These are phyloP conservation scores for Psilocybe azurescens DNA, from an alignment of 768 basidiomycete species.

Conservation along the genomic window DNA sequence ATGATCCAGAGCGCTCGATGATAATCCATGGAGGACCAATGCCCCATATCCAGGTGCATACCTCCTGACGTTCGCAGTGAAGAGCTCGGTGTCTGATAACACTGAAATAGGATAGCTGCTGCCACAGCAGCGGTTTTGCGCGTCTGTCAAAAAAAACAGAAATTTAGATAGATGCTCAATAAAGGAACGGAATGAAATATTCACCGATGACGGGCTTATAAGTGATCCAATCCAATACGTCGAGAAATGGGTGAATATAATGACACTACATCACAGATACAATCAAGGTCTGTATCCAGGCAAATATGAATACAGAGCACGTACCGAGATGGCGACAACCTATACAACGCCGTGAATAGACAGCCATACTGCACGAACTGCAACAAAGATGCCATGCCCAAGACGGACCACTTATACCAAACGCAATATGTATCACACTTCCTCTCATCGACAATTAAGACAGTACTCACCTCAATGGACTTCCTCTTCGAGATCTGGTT, in stretches of 20 bases:
- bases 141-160: conserved; percentile 38
- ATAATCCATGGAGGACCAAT: conserved; percentile 59
- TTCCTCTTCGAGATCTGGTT: conserved; percentile 58
- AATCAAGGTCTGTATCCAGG: conserved; percentile 1
- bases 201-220: conserved; percentile 51
- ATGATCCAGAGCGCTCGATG: conserved; percentile 67
- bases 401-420: conserved; percentile 64
- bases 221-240: conserved; percentile 67
- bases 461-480: conserved; percentile 59
- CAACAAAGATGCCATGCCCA: conserved; percentile 69
- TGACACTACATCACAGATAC: conserved; percentile 49
- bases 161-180: neutral
- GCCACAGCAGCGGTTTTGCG: conserved; percentile 53
- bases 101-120: conserved; percentile 59
- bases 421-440: conserved; percentile 8
- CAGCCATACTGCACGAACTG: conserved; percentile 72
- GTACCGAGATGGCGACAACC: conserved; percentile 71
- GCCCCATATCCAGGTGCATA: conserved; percentile 72
- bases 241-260: conserved; percentile 74
- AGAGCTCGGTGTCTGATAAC: conserved; percentile 57
- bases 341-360: conserved; percentile 70
- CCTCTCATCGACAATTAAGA: conserved; percentile 9
- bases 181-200: conserved; percentile 27
- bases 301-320: conserved; percentile 20
- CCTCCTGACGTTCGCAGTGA: conserved; percentile 42